These are phyloP conservation scores for Backusella tuberculispora DNA, from an alignment of 192 early-diverging fungal species.

Conservation along the genomic window DNA sequence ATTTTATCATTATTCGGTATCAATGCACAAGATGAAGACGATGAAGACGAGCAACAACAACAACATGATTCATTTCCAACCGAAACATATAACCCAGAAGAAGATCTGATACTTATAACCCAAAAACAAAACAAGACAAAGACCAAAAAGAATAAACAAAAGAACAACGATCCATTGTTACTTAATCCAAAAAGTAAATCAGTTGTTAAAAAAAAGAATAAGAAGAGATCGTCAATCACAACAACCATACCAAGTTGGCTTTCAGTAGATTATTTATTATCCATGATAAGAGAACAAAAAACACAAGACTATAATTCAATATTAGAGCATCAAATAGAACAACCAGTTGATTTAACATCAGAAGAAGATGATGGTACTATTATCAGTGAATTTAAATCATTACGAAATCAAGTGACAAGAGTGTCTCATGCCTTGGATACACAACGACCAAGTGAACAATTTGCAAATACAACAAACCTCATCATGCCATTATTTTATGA, in stretches of 20 bases:
- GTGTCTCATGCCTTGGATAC: slow-evolving; percentile 1
- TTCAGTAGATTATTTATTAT: background rate
- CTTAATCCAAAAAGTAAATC: background rate
- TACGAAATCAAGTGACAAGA: slow-evolving; percentile 1
- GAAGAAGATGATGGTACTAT: background rate
- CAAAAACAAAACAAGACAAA: background rate
- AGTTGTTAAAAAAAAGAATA: background rate
- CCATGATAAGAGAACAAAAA: background rate
- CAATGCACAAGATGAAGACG: background rate
- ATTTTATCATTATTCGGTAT: slow-evolving; percentile 26
- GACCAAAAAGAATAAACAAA: background rate
- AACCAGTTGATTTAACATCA: background rate
- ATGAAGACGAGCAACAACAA: background rate
- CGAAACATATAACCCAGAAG: background rate
- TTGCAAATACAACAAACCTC: background rate
- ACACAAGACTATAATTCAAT: no score
- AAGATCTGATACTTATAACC: background rate
- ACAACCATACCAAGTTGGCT: background rate
- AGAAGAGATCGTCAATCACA: background rate
- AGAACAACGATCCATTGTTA: background rate
- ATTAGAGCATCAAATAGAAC: background rate
- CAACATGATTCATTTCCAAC: background rate
- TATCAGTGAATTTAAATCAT: background rate
- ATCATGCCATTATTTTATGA: background rate
- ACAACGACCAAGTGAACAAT: slow-evolving; percentile 4